These are phyloP conservation scores for Botrytis medusae DNA, from an alignment of 2,329 filamentous ascomycete genomes.

Conservation along the genomic window DNA sequence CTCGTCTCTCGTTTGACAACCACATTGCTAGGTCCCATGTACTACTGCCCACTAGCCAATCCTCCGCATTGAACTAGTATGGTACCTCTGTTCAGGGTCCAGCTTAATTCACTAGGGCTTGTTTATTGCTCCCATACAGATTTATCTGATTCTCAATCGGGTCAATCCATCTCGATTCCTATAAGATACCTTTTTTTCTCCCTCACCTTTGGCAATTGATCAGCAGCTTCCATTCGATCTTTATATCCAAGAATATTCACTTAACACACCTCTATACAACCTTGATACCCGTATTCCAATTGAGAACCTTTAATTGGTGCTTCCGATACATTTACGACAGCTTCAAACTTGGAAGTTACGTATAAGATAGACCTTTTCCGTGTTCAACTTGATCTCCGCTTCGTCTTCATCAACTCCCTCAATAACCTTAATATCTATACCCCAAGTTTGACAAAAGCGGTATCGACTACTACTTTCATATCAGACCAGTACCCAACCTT, in stretches of 20 bases:
- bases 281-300: not conserved
- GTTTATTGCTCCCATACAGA: not conserved
- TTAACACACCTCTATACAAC: not conserved
- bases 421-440: not conserved
- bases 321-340: not conserved
- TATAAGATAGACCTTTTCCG: not conserved
- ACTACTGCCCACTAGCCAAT: not conserved
- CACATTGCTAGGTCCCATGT: not conserved
- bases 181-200: not conserved
- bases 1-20: not conserved
- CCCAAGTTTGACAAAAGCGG: not conserved
- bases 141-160: not conserved
- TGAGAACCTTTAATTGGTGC: not conserved
- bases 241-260: not conserved
- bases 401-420: not conserved
- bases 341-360: not conserved
- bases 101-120: not conserved
- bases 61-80: not conserved
- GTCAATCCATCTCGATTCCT: not conserved
- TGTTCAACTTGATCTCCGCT: not conserved
- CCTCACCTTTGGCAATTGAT: not conserved
- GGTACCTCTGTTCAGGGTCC: not conserved
- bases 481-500: no score
- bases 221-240: not conserved
- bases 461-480: not conserved